Base-by-base conservation (phyloP, 495 filamentous ascomycete genomes). In the Penicillium egyptiacum region DNA sequence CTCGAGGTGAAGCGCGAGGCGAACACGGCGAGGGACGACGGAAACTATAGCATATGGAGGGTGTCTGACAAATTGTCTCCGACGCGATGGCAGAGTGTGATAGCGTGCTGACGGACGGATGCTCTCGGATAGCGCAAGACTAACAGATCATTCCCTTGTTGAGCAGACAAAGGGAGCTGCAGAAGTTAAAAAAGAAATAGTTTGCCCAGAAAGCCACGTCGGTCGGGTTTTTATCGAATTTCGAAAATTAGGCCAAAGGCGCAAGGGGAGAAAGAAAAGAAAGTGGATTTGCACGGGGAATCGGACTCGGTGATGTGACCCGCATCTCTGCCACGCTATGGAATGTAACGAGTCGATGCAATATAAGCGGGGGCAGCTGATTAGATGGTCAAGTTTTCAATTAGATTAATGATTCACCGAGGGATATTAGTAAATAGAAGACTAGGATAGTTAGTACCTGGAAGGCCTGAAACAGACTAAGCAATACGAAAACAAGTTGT, bases 21-120 rank as follows among this genome's bases (percentile, higher is more conserved):
- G 47, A 53, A 52, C 46, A 50, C 53, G 48, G 54, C 52, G 56
- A 51, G 45, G 10, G 31, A 48, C 8, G 26, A n/a, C 14, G 50
- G 53, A 51, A 33, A 53, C 52, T 71, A 75, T 62, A 44, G 67
- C 73, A 75, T 75, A 62, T 43, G 64, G 53, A 47, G 22, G 14
- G 43, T 46, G n/a, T 39, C 23, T 40, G 50, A 39, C 35, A 31
- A 41, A 23, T 30, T 50, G 8, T 28, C 39, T 22, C 44, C 37
- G 14, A 37, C 46, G 45, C 50, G 59, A 62, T 56, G 56, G 46
- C 49, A 50, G 56, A 55, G 20, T 48, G 55, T 54, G 33, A 55
- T 57, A 61, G 37, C 44, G 52, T 54, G 59, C 57, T 60, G 40
- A 58, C 23, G 48, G 31, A 55, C 66, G 66, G 66, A 66, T 57